phyloP scores from a whole-genome alignment of 75 land plant genomes.

The Ceratopteris richardii region DNA sequence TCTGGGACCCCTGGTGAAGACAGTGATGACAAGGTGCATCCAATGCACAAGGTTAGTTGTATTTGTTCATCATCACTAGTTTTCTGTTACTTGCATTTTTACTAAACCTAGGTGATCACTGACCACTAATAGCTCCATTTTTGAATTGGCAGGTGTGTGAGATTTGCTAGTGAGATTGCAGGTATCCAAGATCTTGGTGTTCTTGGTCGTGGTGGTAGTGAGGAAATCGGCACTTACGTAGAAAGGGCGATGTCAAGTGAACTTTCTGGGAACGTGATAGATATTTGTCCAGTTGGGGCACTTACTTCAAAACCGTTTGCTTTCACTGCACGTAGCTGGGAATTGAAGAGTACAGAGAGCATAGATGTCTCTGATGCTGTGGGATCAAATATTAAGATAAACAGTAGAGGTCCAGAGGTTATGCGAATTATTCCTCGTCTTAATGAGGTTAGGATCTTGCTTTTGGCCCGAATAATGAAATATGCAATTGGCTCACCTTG shows the following conservation, averaged over 20 bases:
- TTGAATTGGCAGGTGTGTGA: constrained; percentile 68
- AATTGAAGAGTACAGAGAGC: constrained; percentile 85
- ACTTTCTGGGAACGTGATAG: constrained; percentile 97
- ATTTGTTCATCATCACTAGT: not conserved
- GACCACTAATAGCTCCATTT: no score
- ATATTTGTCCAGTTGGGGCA: constrained; percentile 97
- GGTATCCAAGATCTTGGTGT: constrained; percentile 95
- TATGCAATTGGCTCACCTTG: no score
- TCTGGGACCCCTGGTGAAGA: constrained; percentile 92
- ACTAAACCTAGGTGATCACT: no score
- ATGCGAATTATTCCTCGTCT: constrained; percentile 93
- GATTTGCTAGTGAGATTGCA: constrained; percentile 94
- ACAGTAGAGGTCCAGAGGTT: constrained; percentile 97
- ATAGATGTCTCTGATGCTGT: constrained; percentile 96
- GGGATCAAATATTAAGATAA: constrained; percentile 89
- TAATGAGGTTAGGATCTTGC: constrained; percentile 63
- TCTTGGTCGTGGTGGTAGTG: constrained; percentile 97
- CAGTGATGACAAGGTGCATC: constrained; percentile 97
- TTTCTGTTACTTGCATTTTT: not conserved
- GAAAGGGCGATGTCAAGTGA: constrained; percentile 96
- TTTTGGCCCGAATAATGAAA: not conserved
- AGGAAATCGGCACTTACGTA: constrained; percentile 97
- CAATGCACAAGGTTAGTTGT: constrained; percentile 91
- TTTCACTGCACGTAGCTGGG: constrained; percentile 97
- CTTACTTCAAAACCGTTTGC: constrained; percentile 97